Evolutionary conservation across 2,329 filamentous ascomycete genomes (phyloP).

Genomic region (Calonectria crousiana): DNA sequence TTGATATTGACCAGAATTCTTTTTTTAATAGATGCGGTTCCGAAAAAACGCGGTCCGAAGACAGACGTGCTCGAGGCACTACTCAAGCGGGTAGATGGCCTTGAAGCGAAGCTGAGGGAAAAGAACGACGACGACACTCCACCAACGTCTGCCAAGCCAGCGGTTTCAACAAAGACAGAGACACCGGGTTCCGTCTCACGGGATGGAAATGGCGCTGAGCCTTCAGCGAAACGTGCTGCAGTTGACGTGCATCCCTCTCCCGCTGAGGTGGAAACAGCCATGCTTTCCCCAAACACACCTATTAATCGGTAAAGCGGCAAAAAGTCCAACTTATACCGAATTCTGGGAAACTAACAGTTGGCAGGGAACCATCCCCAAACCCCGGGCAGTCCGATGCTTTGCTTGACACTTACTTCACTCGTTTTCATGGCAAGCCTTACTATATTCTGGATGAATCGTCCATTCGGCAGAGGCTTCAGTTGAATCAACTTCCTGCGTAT

Average conservation of each 20-base stretch:
- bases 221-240: slow-evolving; percentile 55
- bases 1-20: neutral
- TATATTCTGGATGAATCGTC: slow-evolving; percentile 83
- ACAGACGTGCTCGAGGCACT: slow-evolving; percentile 89
- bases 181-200: slow-evolving; percentile 42
- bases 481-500: slow-evolving; percentile 72
- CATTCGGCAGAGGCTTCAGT: slow-evolving; percentile 77
- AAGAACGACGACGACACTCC: slow-evolving; percentile 61
- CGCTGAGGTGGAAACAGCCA: slow-evolving; percentile 35
- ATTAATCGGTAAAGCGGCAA: slow-evolving; percentile 35
- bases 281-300: slow-evolving; percentile 44
- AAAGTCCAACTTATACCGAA: neutral
- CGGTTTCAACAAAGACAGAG: slow-evolving; percentile 35
- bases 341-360: slow-evolving; percentile 23
- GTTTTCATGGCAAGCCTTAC: slow-evolving; percentile 85
- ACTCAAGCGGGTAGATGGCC: slow-evolving; percentile 85
- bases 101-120: slow-evolving; percentile 83
- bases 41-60: slow-evolving; percentile 91
- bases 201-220: slow-evolving; percentile 46
- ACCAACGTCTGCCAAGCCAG: slow-evolving; percentile 36
- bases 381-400: slow-evolving; percentile 70
- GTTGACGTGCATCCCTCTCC: slow-evolving; percentile 51
- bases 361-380: slow-evolving; percentile 60
- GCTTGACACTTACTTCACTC: slow-evolving; percentile 82
- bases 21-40: slow-evolving; percentile 76